Evolutionary conservation across 2,329 filamentous ascomycete genomes (phyloP).

Genomic region (Sphaerulina populicola): DNA sequence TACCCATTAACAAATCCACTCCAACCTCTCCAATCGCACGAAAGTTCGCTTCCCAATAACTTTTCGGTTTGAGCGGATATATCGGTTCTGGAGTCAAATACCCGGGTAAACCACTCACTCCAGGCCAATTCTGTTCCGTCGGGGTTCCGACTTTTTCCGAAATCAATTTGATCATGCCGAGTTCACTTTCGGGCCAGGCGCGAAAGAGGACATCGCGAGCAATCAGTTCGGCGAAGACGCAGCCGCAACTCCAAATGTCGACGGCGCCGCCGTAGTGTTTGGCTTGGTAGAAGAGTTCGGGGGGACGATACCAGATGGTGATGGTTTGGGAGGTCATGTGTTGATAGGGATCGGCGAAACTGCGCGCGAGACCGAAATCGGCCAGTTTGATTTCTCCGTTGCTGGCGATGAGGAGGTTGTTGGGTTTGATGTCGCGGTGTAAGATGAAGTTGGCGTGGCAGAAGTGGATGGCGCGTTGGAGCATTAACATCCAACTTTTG

Average conservation of each 20-base stretch:
- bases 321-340: conserved; percentile 93
- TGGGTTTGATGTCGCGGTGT: conserved; percentile 97
- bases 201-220: conserved; percentile 69
- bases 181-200: conserved; percentile 65
- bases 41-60: conserved; percentile 69
- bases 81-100: conserved; percentile 64
- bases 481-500: conserved; percentile 98
- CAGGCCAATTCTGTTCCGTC: conserved; percentile 91
- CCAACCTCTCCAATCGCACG: conserved; percentile 72
- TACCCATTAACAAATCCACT: conserved; percentile 79
- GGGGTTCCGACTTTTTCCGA: conserved; percentile 81
- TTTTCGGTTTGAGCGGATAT: conserved; percentile 53
- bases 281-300: conserved; percentile 85
- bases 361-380: conserved; percentile 90
- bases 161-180: conserved; percentile 79
- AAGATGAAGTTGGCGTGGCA: conserved; percentile 91
- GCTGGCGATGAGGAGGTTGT: conserved; percentile 89
- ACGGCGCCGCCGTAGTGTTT: conserved; percentile 83
- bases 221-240: conserved; percentile 86
- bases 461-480: conserved; percentile 87
- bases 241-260: conserved; percentile 87
- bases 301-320: conserved; percentile 92
- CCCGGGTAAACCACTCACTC: conserved; percentile 68
- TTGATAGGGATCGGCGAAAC: conserved; percentile 74
- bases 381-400: conserved; percentile 92